A percentile compares a stretch with the other conserved stretches of the same genome.
Evolutionary conservation across 106 monocot genomes (phyloP).

Genomic region (Acorus gramineus): DNA sequence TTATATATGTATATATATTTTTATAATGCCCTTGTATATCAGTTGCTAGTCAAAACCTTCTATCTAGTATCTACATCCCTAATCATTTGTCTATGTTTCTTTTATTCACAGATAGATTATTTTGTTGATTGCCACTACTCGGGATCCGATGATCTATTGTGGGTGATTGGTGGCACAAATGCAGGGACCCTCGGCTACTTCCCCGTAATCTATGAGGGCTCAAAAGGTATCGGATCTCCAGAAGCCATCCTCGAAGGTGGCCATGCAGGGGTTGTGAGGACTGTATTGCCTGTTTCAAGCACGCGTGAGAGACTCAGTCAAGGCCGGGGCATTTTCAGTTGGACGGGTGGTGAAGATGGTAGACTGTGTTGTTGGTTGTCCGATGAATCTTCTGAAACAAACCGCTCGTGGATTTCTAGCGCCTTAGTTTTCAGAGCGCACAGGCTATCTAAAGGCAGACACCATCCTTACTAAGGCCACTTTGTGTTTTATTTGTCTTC

Average conservation of each 20-base stretch:
- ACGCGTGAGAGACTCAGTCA: conserved; percentile 16
- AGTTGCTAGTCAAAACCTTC: too few relatives aligned
- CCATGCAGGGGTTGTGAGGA: conserved; percentile 73
- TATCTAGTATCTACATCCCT: too few relatives aligned
- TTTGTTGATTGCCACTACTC: conserved; percentile 88
- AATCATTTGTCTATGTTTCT: background rate
- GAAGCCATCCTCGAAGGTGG: conserved; percentile 93
- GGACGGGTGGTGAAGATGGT: conserved; percentile 96
- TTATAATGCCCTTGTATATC: too few relatives aligned
- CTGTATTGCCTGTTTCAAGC: conserved; percentile 47
- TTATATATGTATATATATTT: too few relatives aligned
- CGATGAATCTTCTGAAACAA: conserved; percentile 33
- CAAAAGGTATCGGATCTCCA: conserved; percentile 31
- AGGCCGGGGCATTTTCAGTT: conserved; percentile 56
- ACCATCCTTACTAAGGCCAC: conserved; percentile 53
- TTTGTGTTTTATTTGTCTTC: too few relatives aligned
- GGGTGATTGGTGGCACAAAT: conserved; percentile 76
- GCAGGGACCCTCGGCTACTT: conserved; percentile 84
- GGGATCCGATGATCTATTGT: conserved; percentile 39
- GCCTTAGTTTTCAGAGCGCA: conserved; percentile 34
- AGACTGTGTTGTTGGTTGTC: conserved; percentile 85
- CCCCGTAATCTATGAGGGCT: conserved; percentile 27
- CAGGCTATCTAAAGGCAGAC: conserved; percentile 25
- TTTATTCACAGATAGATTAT: conserved; percentile 59
- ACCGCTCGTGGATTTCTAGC: conserved; percentile 60